Evolutionary conservation across 768 basidiomycete species (phyloP).

Genomic region (Tulasnella sp.): DNA sequence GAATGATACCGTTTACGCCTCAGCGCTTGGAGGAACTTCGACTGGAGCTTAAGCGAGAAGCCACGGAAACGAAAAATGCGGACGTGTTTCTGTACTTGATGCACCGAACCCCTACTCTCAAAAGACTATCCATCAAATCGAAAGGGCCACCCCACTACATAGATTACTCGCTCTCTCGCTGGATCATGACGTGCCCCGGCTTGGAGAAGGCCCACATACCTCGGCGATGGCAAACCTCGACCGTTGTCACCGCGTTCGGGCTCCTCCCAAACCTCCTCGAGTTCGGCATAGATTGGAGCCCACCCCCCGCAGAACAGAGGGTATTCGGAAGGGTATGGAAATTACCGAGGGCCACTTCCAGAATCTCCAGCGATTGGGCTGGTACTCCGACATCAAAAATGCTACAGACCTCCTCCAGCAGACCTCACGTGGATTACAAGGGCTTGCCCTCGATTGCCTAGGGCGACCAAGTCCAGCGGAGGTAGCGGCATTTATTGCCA

Average conservation of each 20-base stretch:
- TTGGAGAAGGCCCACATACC: background rate
- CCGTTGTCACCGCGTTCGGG: background rate
- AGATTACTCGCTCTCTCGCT: background rate
- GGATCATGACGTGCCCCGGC: background rate
- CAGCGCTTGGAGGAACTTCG: background rate
- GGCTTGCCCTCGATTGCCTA: background rate
- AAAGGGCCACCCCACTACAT: background rate
- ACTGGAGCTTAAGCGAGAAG: background rate
- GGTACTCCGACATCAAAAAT: background rate
- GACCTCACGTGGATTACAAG: background rate
- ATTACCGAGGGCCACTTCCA: background rate
- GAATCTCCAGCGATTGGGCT: background rate
- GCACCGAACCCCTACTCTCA: background rate
- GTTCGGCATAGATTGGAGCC: background rate
- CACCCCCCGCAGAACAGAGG: rapidly evolving
- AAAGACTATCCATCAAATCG: background rate
- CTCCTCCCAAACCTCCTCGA: background rate
- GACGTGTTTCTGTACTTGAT: background rate
- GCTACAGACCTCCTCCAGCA: background rate
- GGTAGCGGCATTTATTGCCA: background rate
- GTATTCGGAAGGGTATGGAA: background rate
- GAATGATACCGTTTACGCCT: background rate
- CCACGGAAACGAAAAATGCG: background rate
- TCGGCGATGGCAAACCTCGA: background rate
- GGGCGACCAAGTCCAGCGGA: background rate